Percentiles rank a stretch among this genome's conserved stretches.
These are phyloP conservation scores for Celoporthe dispersa DNA, from an alignment of 2,329 filamentous ascomycete species.

Conservation along the genomic window DNA sequence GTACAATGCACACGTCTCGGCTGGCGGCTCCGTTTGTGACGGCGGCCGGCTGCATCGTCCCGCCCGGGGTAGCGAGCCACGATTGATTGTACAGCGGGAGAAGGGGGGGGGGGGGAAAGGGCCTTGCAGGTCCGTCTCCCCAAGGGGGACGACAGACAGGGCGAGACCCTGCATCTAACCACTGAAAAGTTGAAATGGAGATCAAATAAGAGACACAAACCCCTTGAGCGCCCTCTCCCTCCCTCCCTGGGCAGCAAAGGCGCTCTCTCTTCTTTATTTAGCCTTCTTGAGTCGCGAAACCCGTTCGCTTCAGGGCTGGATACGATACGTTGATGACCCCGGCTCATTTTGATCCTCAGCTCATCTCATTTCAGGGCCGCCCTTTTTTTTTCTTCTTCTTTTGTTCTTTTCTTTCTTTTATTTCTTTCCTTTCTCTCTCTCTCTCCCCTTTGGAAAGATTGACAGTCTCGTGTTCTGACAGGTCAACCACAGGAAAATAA, in stretches of 20 bases:
- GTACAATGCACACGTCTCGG: neutral
- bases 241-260: too few species aligned
- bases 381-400: neutral
- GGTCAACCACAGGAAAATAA: neutral
- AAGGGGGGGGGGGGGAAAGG: too few species aligned
- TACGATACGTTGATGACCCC: conserved; percentile 8
- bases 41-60: neutral
- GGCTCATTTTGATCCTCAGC: conserved; percentile 20
- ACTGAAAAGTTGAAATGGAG: too few species aligned
- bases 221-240: neutral
- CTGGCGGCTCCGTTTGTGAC: neutral
- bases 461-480: neutral
- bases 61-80: neutral
- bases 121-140: neutral
- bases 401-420: neutral
- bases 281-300: conserved; percentile 9
- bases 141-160: neutral
- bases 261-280: neutral
- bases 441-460: neutral
- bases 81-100: too few species aligned
- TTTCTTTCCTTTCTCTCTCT: neutral
- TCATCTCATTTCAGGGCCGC: conserved; percentile 10
- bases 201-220: neutral
- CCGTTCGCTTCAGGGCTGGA: conserved; percentile 19
- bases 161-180: neutral